Percentiles rank a stretch among this genome's conserved stretches.
Evolutionary conservation across 139 green algal species (phyloP).

Genomic region (Nannochloris sp.): DNA sequence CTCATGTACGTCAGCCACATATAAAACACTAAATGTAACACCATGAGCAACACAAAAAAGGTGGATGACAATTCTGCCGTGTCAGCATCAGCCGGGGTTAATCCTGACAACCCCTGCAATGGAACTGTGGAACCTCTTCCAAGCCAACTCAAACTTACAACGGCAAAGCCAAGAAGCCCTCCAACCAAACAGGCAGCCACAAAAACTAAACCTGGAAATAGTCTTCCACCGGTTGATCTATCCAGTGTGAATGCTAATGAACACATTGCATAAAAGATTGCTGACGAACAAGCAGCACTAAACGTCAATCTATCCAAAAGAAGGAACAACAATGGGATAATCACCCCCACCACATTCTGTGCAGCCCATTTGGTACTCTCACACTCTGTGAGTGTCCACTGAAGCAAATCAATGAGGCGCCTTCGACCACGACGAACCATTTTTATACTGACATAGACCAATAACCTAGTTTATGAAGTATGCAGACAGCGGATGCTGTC

Average conservation of each 20-base stretch:
- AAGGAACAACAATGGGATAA: conserved; percentile 1
- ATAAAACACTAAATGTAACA: conserved; percentile 3
- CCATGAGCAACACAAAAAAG: conserved; percentile 4
- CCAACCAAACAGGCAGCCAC: conserved; percentile 1
- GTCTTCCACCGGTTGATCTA: conserved; percentile 2
- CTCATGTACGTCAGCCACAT: conserved; percentile 1
- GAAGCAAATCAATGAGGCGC: conserved; percentile 2
- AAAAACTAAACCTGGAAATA: conserved; percentile 5
- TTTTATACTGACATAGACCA: background rate
- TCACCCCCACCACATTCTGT: background rate
- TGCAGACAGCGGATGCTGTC: too few species aligned
- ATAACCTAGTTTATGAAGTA: too few species aligned
- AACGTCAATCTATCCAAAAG: background rate
- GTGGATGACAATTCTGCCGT: conserved; percentile 2
- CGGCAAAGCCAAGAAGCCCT: background rate
- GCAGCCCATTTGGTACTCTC: conserved; percentile 2
- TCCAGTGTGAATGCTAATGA: background rate
- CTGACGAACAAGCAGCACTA: background rate
- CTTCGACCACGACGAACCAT: background rate
- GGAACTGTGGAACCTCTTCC: conserved; percentile 2
- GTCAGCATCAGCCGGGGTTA: background rate
- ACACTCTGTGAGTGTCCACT: conserved; percentile 1
- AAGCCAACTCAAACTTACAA: conserved; percentile 4
- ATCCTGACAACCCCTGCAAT: conserved; percentile 1
- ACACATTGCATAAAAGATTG: conserved; percentile 4